A percentile compares a stretch with the other conserved stretches of the same genome.
Conservation (phyloP, 2,329 filamentous ascomycete genomes). For the Elsinoe fawcettii region DNA sequence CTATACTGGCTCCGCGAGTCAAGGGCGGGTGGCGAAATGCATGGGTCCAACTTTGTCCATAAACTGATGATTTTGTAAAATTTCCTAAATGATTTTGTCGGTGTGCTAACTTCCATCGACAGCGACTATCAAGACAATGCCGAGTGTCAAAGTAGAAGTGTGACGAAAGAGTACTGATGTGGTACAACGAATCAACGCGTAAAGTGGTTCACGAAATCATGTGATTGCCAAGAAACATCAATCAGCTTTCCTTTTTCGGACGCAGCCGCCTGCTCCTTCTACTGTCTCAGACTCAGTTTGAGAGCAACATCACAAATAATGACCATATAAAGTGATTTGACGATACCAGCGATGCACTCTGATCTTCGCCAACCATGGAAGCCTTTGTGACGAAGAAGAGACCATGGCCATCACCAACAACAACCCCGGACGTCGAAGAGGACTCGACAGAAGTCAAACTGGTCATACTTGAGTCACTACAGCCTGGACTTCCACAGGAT, state of each 20-base stretch:
- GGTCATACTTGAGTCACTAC: slow-evolving; percentile 70
- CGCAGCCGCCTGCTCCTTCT: neutral
- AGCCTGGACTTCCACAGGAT: slow-evolving; percentile 56
- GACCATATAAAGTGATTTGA: neutral
- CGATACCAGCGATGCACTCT: slow-evolving; percentile 2
- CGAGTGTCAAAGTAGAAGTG: neutral
- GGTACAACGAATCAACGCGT: neutral
- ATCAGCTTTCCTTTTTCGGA: neutral
- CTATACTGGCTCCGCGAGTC: neutral
- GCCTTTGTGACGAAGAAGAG: slow-evolving; percentile 24
- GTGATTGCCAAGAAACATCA: neutral
- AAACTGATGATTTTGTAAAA: neutral
- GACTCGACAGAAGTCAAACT: slow-evolving; percentile 87
- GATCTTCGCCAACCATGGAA: slow-evolving; percentile 22
- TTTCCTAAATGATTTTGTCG: neutral
- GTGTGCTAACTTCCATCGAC: neutral
- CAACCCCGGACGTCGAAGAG: slow-evolving; percentile 41
- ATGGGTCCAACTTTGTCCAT: neutral
- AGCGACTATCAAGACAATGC: neutral
- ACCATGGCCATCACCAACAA: slow-evolving; percentile 14
- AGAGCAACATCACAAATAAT: neutral
- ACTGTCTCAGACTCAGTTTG: neutral
- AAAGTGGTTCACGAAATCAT: slow-evolving; percentile 2
- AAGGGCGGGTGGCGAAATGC: neutral
- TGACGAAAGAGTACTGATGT: neutral